These are phyloP conservation scores for Calvatia gigantea DNA, from an alignment of 768 basidiomycete species.

Conservation along the genomic window DNA sequence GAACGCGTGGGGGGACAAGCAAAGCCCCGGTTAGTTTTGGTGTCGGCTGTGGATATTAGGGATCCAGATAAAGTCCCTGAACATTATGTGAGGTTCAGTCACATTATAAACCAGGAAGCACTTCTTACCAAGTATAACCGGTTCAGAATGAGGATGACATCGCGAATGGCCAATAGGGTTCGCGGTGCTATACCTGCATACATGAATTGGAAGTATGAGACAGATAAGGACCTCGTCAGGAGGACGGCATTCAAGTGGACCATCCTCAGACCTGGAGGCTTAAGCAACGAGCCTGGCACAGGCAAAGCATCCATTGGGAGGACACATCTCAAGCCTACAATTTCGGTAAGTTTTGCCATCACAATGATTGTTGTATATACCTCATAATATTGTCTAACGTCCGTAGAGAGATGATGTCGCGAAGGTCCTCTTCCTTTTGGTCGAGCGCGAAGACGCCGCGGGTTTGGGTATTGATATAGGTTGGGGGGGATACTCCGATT, in stretches of 20 bases:
- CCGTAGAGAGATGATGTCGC: slow-evolving; percentile 59
- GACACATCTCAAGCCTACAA: slow-evolving; percentile 42
- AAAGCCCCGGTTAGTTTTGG: slow-evolving; percentile 54
- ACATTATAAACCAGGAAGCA: not conserved
- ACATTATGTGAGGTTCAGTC: slow-evolving; percentile 44
- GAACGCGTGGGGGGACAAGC: slow-evolving; percentile 39
- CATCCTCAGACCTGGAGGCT: slow-evolving; percentile 60
- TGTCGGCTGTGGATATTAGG: slow-evolving; percentile 57
- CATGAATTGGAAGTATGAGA: slow-evolving; percentile 48
- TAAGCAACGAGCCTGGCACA: slow-evolving; percentile 48
- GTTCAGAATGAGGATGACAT: slow-evolving; percentile 45
- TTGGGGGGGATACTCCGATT: slow-evolving; percentile 47
- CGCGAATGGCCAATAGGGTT: slow-evolving; percentile 33
- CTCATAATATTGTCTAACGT: not conserved
- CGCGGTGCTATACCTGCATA: slow-evolving; percentile 43
- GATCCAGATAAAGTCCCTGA: slow-evolving; percentile 45
- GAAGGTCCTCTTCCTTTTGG: slow-evolving; percentile 38
- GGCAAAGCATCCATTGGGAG: slow-evolving; percentile 51
- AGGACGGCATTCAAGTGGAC: slow-evolving; percentile 62
- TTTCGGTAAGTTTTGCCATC: slow-evolving; percentile 38
- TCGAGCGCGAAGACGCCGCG: slow-evolving; percentile 48
- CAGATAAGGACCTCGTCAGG: slow-evolving; percentile 42
- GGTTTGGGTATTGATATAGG: slow-evolving; percentile 60
- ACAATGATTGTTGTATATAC: not conserved
- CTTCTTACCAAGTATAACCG: not conserved